Base-by-base conservation (phyloP, 768 basidiomycete species). In the Kwoniella pini region DNA sequence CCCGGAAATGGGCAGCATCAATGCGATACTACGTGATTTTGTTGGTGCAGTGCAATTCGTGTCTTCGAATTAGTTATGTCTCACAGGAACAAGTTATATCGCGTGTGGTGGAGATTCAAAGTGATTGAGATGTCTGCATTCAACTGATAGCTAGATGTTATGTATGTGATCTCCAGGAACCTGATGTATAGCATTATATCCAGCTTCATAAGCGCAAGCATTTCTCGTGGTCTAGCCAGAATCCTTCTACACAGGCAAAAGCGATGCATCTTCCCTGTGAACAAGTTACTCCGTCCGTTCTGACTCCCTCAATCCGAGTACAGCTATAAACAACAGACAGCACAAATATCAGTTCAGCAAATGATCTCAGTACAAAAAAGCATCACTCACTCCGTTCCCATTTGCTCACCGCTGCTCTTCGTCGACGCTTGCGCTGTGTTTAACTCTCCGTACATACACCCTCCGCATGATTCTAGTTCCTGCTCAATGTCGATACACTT, bases 401-500 rank as follows among this genome's bases (percentile, higher is more conserved):
- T 53, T n/a, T n/a, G n/a, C n/a, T n/a, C n/a, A n/a, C n/a, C n/a
- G n/a, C 22, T 17, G 21, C 31, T 13, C 13, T 21, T 22, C 19
- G 19, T 4, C 4, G 4, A 4, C 7, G 27, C 5, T 11, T 9
- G 22, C 21, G 33, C 4, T 31, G 2, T 12, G 22, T 43, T 26
- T 0, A 44, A 13, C 9, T 44, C 13, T 10, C 54, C 54, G 24
- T 30, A 55, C 19, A 55, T 17, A 11, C 54, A 55, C 22, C 54
- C 54, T 9, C 54, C 54, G 24, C 54, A 55, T 7, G 54, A 55
- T 27, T 55, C 54, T 13, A 55, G n/a, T 21, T 55, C 54, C 19
- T 55, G 24, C 22, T 43, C 31, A 17, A 24, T 45, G 28, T 44
- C 28, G 42, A 45, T 55, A n/a, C 54, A 55, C 54, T 55, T 21